Evolutionary conservation across 2,329 filamentous ascomycete species (phyloP), one percentile per base, ranked within the genome.

Genomic region (Didymella arachidicola): DNA sequence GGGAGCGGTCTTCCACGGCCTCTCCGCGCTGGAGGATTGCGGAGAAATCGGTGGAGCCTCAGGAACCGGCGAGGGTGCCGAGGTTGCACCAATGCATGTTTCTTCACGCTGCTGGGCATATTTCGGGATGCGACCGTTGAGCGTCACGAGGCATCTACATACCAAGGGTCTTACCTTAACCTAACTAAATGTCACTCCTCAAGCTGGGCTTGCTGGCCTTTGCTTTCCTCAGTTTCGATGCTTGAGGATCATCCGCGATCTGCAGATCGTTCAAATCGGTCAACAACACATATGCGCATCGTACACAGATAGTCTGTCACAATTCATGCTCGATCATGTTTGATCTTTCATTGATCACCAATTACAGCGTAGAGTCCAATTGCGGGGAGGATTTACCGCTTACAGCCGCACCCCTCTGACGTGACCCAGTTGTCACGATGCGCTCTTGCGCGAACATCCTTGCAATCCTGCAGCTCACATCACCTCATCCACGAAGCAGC

Each of bases 11-110:
- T 46, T 52, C 55, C 44, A 53, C 44, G 39, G 39, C 46, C 38
- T 26, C 54, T 57, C 54, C 34, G 47, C 48, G 29, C 29, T 54
- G 46, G 22, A 26, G 32, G 41, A 39, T 32, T 58, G 56, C 56
- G 56, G 56, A 53, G 56, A 58, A 53, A 49, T 30, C 44, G 56
- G 44, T 32, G 56, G 44, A 58, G 55, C 55, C 56, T 58, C 56
- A 58, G 49, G 56, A 49, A 58, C 49, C 49, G 56, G 56, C 39
- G 48, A 19, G 12, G 44, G 38, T 49, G 56, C 56, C 56, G 56
- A 58, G 56, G 56, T 58, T 44, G 38, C 34, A 32, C 18, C 34
- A 12, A 32, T 25, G 26, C 22, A 42, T 19, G 25, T 18, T 16
- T 47, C 11, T 25, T 47, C 14, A 27, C 41, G 18, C 12, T 45